Evolutionary conservation across 306 rosid species (phyloP), one percentile per base, ranked within the genome.

Genomic region (Lathyrus sativus): DNA sequence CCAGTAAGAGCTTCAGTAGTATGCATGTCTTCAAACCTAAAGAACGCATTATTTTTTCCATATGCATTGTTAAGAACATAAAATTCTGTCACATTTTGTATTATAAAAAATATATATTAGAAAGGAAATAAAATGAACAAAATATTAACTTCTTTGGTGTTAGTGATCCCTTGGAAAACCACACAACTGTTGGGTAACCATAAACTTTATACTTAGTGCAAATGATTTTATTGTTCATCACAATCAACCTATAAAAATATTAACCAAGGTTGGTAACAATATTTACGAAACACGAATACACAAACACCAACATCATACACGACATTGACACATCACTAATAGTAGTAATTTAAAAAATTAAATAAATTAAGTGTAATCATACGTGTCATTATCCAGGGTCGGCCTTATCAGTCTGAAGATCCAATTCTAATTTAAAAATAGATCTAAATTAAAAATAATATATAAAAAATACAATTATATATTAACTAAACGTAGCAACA

Each of bases 141-240:
- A 39, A 53, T 59, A 62, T 91, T 88, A 73, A 88, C 97, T 79
- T 86, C 70, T 80, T 86, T 9, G 98, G 91, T 66, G 88, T 91
- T 3, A 93, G 80, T 12, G 96, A 90, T 17, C 88, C 96, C 78
- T 86, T 82, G 2, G 96, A 91, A 74, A 90, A 93, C 97, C 96
- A 93, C 6, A 88, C 65, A 65, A 93, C 80, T 12, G 98, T 85
- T 57, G 98, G 98, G 68, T 93, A 90, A 26, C 96, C 97, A 44
- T 89, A 85, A 72, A 90, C 95, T 11, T 86, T 96, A 76, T 77
- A 86, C 75, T 93, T 86, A 67, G 83, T 44, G 74, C 98, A 93
- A 62, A 88, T 13, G 41, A n/a, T 81, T 78, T 84, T 90, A 88
- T 49, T 93, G 96, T 55, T 85, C 95, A 74, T 93, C 98, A 77